Percentiles rank a stretch among this genome's conserved stretches.
phyloP scores from a whole-genome alignment of 1,139 yeast species.

The Meyerozyma carpophila region DNA sequence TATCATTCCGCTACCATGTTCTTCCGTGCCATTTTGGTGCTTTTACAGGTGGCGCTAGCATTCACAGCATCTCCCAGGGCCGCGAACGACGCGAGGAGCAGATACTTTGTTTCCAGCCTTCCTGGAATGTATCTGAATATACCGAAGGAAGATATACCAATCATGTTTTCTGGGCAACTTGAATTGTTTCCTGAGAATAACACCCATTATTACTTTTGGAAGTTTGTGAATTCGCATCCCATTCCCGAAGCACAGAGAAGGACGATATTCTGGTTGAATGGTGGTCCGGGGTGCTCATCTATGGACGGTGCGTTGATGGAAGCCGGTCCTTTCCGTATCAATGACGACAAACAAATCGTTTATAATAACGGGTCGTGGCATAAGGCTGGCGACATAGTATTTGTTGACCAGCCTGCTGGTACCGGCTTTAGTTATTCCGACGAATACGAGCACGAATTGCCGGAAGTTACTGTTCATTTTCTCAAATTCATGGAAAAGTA shows the following conservation, averaged over 20 bases:
- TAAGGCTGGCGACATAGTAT: slow-evolving; percentile 68
- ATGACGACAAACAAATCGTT: slow-evolving; percentile 36
- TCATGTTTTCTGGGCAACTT: slow-evolving; percentile 72
- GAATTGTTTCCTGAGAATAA: slow-evolving; percentile 48
- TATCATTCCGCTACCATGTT: neutral
- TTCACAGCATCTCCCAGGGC: slow-evolving; percentile 20
- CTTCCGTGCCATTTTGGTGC: neutral
- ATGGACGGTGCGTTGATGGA: slow-evolving; percentile 97
- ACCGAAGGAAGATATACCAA: slow-evolving; percentile 31
- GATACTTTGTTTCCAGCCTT: slow-evolving; percentile 31
- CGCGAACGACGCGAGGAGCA: slow-evolving; percentile 13
- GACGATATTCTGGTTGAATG: slow-evolving; percentile 83
- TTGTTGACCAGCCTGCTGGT: slow-evolving; percentile 93
- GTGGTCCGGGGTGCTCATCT: slow-evolving; percentile 97
- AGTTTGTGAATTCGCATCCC: slow-evolving; percentile 37
- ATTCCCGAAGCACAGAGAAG: slow-evolving; percentile 27
- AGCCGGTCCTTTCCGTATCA: slow-evolving; percentile 78
- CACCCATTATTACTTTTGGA: slow-evolving; percentile 81
- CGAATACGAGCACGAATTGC: slow-evolving; percentile 53
- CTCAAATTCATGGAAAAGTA: slow-evolving; percentile 61
- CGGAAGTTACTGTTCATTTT: slow-evolving; percentile 56
- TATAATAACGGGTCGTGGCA: slow-evolving; percentile 83
- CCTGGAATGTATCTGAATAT: slow-evolving; percentile 36
- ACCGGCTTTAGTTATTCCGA: slow-evolving; percentile 78
- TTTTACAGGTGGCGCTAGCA: slow-evolving; percentile 6